These are phyloP conservation scores for Sphagnurus paluster DNA, from an alignment of 1,284 basidiomycete genomes.

Conservation along the genomic window DNA sequence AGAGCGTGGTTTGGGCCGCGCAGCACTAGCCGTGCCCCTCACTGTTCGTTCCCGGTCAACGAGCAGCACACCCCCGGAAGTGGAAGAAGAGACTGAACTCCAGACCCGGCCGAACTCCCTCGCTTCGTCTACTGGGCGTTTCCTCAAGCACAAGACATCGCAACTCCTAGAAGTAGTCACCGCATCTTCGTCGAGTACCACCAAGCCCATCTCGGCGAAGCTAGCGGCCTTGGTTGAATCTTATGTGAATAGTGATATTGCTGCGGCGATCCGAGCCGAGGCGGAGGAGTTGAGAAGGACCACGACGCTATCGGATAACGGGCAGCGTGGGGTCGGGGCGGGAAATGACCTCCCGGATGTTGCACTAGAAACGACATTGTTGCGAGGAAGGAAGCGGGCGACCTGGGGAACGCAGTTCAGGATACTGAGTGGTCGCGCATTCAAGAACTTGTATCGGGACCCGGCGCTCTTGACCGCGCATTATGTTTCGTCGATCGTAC, in stretches of 20 bases:
- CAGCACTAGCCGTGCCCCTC: slow-evolving; percentile 31
- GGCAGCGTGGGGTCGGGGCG: slow-evolving; percentile 27
- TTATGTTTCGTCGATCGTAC: slow-evolving; percentile 81
- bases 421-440: slow-evolving; percentile 93
- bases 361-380: slow-evolving; percentile 60
- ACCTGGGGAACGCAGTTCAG: slow-evolving; percentile 88
- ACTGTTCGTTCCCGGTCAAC: slow-evolving; percentile 39
- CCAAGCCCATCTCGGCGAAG: slow-evolving; percentile 57
- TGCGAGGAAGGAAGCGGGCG: slow-evolving; percentile 83
- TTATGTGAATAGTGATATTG: slow-evolving; percentile 70
- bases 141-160: slow-evolving; percentile 75
- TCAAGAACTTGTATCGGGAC: slow-evolving; percentile 97
- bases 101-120: slow-evolving; percentile 47
- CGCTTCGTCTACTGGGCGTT: slow-evolving; percentile 48
- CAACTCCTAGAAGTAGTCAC: slow-evolving; percentile 72
- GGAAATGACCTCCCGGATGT: slow-evolving; percentile 60
- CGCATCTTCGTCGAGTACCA: slow-evolving; percentile 34
- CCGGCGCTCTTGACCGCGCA: slow-evolving; percentile 90
- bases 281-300: slow-evolving; percentile 49
- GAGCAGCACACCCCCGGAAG: slow-evolving; percentile 24
- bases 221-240: slow-evolving; percentile 76
- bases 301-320: slow-evolving; percentile 26
- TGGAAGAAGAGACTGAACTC: slow-evolving; percentile 60
- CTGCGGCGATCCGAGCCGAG: slow-evolving; percentile 64
- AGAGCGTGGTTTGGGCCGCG: slow-evolving; percentile 49